Base-by-base conservation (phyloP, 2,329 filamentous ascomycete genomes). In the Beauveria sp. region DNA sequence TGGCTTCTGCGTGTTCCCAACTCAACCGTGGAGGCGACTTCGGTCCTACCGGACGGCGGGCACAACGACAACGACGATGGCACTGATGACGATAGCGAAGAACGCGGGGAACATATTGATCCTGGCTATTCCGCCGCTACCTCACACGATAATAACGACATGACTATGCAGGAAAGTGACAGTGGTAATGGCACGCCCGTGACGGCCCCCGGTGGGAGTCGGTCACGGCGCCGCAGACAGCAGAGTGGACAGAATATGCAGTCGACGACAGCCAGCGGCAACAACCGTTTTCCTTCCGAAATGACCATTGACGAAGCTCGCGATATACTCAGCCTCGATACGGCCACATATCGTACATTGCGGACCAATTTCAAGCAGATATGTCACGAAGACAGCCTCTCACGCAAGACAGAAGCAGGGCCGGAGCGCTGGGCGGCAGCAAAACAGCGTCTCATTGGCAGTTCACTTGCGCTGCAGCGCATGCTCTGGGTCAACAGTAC, bases 291-390 rank as follows among this genome's bases (percentile, higher is more conserved):
- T 64, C 89, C 89, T 1, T 93, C 90, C 0, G 90, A 94, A 72
- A 92, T 88, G 14, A 92, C 90, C 0, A 83, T 94, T 62, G 87
- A 90, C 65, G 89, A 93, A 72, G 87, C 88, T 68, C 90, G 91
- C 69, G 79, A 80, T 14, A 88, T 86, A 62, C 77, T 96, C 30
- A 78, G 76, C 43, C 77, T 96, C 40, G 83, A 88, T 67, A 83
- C 80, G 54, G 72, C 78, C 1, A 75, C 82, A 47, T 94, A 94
- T 70, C 80, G 79, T 37, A 75, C 83, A 62, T 72, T 91, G 18
- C 83, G 90, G 34, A 79, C 85, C 54, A 81, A 83, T 30, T 94
- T 92, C 65, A 82, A 87, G 66, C 75, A 75, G 10, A 89, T 94
- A 16, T 93, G 90, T 68, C 80, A 85, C 63, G 82, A 86, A 59